These are phyloP conservation scores for Phytopythium boreale DNA, from an alignment of 352 stramenopile genomes.

Conservation along the genomic window DNA sequence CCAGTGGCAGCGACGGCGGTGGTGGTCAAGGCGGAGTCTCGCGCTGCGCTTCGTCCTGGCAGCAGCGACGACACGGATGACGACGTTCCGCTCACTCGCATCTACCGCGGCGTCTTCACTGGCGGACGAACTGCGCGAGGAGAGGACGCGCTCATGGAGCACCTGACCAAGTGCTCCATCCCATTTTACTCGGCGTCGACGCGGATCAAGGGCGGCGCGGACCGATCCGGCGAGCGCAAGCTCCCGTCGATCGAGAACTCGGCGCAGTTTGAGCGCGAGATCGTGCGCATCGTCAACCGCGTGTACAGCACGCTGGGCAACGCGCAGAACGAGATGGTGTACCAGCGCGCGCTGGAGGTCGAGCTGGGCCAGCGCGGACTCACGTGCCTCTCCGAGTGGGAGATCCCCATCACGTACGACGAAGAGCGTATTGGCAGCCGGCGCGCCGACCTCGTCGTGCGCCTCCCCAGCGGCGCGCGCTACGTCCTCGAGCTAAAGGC, in stretches of 20 bases:
- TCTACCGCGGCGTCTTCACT: conserved; percentile 1
- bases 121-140: neutral
- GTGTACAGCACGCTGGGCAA: conserved; percentile 25
- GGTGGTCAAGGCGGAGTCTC: conserved; percentile 4
- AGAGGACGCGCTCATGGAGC: conserved; percentile 1
- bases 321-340: conserved; percentile 35
- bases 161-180: conserved; percentile 5
- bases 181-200: neutral
- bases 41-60: neutral
- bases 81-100: conserved; percentile 4
- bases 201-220: neutral
- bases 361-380: conserved; percentile 26
- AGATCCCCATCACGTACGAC: conserved; percentile 35
- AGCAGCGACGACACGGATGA: conserved; percentile 4
- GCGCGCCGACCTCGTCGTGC: conserved; percentile 27
- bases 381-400: conserved; percentile 23
- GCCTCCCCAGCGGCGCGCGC: conserved; percentile 11
- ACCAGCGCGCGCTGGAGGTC: conserved; percentile 28
- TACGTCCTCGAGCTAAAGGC: conserved; percentile 44
- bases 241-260: conserved; percentile 1
- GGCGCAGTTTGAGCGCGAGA: conserved; percentile 7
- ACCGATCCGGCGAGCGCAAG: neutral
- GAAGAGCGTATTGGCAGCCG: conserved; percentile 20
- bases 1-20: neutral
- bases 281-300: conserved; percentile 18